Percentiles rank a stretch among this genome's conserved stretches.
Conservation (phyloP, 306 rosid species). For the Nissolia schottii region DNA sequence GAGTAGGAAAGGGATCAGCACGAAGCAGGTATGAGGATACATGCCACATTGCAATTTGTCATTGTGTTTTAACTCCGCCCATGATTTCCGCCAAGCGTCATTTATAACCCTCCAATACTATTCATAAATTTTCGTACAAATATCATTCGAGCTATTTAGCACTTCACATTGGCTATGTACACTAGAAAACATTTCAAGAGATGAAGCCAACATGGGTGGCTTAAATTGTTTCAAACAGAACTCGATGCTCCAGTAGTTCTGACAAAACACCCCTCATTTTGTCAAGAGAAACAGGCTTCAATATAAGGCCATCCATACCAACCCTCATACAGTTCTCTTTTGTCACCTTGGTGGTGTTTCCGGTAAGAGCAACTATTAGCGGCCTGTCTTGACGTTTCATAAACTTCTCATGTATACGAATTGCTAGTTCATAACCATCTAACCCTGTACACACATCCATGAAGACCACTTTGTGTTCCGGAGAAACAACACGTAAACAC, state of each 20-base stretch:
- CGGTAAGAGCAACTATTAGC: slow-evolving; percentile 69
- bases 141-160: no score
- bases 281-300: slow-evolving; percentile 85
- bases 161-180: slow-evolving; percentile 37
- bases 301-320: slow-evolving; percentile 77
- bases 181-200: slow-evolving; percentile 5
- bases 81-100: no score
- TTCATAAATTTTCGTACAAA: no score
- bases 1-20: no score
- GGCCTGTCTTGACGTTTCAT: slow-evolving; percentile 65
- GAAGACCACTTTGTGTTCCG: slow-evolving; percentile 69
- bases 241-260: slow-evolving; percentile 67
- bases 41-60: no score
- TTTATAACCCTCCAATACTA: no score
- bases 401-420: slow-evolving; percentile 60
- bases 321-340: slow-evolving; percentile 80
- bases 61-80: no score
- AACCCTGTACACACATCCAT: slow-evolving; percentile 70
- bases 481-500: slow-evolving; percentile 57
- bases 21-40: no score
- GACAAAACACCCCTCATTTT: slow-evolving; percentile 76
- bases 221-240: slow-evolving; percentile 60
- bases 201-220: slow-evolving; percentile 2
- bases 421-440: slow-evolving; percentile 64
- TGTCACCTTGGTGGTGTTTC: slow-evolving; percentile 61